Evolutionary conservation across 2,329 filamentous ascomycete genomes (phyloP).

Genomic region (Cercospora sesami): DNA sequence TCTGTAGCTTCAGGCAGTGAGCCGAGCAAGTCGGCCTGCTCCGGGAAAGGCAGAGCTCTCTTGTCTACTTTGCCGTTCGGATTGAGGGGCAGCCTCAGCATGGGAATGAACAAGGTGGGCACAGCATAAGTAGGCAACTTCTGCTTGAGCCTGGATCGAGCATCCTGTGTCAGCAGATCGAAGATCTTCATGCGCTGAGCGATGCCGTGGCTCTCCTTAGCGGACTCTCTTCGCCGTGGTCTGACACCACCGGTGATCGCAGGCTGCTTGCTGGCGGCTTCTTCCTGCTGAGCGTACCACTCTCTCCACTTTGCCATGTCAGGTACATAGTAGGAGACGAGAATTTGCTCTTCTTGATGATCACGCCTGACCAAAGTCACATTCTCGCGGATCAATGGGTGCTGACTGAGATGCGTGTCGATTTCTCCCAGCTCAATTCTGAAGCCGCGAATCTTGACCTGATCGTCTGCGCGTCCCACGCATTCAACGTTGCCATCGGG

Average conservation of each 20-base stretch:
- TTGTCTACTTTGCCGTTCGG: constrained; percentile 85
- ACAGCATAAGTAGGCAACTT: constrained; percentile 74
- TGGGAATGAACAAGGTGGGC: constrained; percentile 70
- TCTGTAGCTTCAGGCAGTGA: constrained; percentile 50
- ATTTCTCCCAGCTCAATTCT: constrained; percentile 94
- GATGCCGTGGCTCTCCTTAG: constrained; percentile 36
- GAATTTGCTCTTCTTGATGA: constrained; percentile 77
- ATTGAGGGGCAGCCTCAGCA: constrained; percentile 73
- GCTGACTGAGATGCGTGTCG: constrained; percentile 74
- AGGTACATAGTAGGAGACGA: constrained; percentile 89
- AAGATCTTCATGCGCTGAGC: constrained; percentile 57
- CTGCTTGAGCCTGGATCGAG: constrained; percentile 67
- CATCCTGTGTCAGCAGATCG: constrained; percentile 59
- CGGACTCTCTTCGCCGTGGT: constrained; percentile 31
- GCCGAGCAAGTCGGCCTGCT: constrained; percentile 65
- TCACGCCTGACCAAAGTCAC: constrained; percentile 82
- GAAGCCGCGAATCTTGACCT: constrained; percentile 96
- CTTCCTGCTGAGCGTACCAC: constrained; percentile 57
- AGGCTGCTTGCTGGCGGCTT: constrained; percentile 27
- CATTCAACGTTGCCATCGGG: constrained; percentile 71
- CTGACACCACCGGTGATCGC: constrained; percentile 17
- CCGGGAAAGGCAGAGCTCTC: constrained; percentile 76
- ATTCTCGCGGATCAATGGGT: constrained; percentile 77
- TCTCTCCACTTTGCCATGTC: constrained; percentile 71
- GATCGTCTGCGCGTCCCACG: constrained; percentile 78